Evolutionary conservation across 2,329 filamentous ascomycete genomes (phyloP), one percentile per base, ranked within the genome.

Genomic region (Phoma sp.): DNA sequence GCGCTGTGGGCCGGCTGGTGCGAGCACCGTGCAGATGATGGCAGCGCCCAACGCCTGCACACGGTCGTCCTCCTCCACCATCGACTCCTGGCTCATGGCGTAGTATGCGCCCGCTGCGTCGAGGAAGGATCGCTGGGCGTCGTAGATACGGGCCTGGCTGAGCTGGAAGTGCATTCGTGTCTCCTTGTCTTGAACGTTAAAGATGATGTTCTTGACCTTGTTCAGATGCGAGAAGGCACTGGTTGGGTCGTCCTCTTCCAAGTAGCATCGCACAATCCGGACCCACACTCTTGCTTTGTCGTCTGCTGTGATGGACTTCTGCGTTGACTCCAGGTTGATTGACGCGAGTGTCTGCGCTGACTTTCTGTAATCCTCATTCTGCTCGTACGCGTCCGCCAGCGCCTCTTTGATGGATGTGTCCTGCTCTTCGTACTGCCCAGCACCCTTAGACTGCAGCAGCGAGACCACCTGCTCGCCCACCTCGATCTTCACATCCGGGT

Each of bases 171-270:
- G 88, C 45, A 98, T 81, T 65, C 87, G 87, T 41, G 94, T 82
- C 57, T 89, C 85, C 35, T 87, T 84, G 73, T 96, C 87, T 27
- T 84, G 78, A 29, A 96, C 87, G 60, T 85, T 88, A 79, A 91
- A 87, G 73, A 96, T 92, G 63, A 97, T 83, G 71, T 95, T 94
- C 79, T 97, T 98, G 76, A 96, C 89, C 76, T 94, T 93, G 82
- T 97, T 97, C 68, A 99, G 84, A 73, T 93, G 96, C 36, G 84
- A 85, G 73, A 96, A 92, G 37, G 95, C 95, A 32, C 85, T 84
- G 1, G 89, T 92, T 8, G 91, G 89, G 77, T 98, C 93, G 73
- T 96, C 94, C 43, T 93, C 91, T 79, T 99, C 94, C 59, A 99
- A 85, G 74, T 95, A 96, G 80, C 96, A 90, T 59, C 95, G 87